A percentile compares a stretch with the other conserved stretches of the same genome.
Conservation (phyloP, 371 early-diverging fungal genomes). For the Saksenaea vasiformis region DNA sequence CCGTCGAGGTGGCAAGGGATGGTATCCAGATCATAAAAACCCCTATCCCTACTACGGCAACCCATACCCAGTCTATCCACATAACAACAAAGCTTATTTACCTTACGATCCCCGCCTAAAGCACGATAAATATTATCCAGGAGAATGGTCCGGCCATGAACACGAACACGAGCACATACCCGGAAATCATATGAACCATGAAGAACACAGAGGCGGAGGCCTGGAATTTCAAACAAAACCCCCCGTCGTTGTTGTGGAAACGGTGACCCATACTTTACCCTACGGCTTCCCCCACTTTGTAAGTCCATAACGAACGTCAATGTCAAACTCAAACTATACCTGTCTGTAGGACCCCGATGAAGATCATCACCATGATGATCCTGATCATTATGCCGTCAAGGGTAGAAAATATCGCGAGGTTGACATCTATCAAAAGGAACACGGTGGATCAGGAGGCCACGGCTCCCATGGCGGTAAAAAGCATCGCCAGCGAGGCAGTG, state of each 20-base stretch:
- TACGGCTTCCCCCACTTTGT: neutral
- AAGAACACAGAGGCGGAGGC: neutral
- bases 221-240: neutral
- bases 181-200: too few relatives aligned
- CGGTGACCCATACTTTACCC: slow-evolving; percentile 1
- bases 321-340: neutral
- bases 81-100: neutral
- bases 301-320: neutral
- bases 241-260: neutral
- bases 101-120: neutral
- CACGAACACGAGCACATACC: neutral
- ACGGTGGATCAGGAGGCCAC: neutral
- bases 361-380: neutral
- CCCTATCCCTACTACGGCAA: neutral
- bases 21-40: neutral
- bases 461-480: neutral
- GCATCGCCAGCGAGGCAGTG: neutral
- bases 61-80: neutral
- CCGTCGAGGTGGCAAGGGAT: neutral
- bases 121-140: neutral
- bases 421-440: neutral
- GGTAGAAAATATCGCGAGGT: neutral
- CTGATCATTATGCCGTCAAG: neutral
- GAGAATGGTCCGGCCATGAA: neutral
- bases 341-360: neutral